These are phyloP conservation scores for Termitomyces sp. DNA, from an alignment of 768 basidiomycete species.

Conservation along the genomic window DNA sequence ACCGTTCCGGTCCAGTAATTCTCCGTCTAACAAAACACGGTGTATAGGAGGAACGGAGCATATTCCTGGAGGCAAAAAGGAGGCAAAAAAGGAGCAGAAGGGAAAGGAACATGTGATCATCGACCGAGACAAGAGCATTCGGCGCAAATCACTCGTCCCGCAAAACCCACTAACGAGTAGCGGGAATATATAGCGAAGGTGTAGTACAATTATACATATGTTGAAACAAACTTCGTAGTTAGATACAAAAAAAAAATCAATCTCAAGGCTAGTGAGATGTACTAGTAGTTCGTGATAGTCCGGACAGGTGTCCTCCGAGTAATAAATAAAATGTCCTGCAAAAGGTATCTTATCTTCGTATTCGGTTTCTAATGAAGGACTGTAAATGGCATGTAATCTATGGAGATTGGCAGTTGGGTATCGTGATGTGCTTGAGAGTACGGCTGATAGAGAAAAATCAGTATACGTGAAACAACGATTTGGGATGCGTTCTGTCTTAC, in stretches of 20 bases:
- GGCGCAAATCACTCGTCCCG: too few relatives aligned
- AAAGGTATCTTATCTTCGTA: background rate
- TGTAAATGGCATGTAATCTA: conserved; percentile 19
- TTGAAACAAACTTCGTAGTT: background rate
- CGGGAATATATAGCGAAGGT: too few relatives aligned
- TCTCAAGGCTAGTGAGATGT: background rate
- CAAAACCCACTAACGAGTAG: too few relatives aligned
- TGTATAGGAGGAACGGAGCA: too few relatives aligned
- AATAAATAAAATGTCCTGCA: background rate
- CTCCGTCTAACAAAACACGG: too few relatives aligned
- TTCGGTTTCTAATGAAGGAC: background rate
- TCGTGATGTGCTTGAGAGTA: conserved; percentile 67
- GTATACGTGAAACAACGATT: background rate
- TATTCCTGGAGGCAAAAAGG: too few relatives aligned
- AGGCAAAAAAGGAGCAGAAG: too few relatives aligned
- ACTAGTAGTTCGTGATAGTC: background rate
- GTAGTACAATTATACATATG: background rate
- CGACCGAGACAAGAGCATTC: too few relatives aligned
- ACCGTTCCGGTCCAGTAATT: too few relatives aligned
- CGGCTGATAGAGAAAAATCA: conserved; percentile 40
- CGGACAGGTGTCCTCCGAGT: background rate
- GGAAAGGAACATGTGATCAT: too few relatives aligned
- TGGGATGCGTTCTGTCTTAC: conserved; percentile 24
- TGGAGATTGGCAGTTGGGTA: conserved; percentile 56
- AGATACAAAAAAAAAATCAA: background rate